These are phyloP conservation scores for Polytolypa hystricis DNA, from an alignment of 2,329 filamentous ascomycete genomes.

Conservation along the genomic window DNA sequence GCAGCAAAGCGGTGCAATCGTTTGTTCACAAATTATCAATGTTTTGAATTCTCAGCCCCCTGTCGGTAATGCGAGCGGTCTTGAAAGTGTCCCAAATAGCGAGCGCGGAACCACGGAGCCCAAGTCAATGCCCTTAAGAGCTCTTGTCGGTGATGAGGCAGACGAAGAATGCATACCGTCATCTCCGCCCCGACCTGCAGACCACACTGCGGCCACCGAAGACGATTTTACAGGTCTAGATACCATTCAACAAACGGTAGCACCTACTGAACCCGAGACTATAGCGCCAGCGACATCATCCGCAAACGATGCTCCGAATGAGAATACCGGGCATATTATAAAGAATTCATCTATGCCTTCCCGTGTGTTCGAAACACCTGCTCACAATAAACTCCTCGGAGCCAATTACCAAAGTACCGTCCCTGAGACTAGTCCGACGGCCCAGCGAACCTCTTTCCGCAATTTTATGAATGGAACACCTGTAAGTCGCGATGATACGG, in stretches of 20 bases:
- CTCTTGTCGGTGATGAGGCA: neutral
- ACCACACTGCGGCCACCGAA: neutral
- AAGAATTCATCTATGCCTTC: slow-evolving; percentile 30
- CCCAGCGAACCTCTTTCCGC: slow-evolving; percentile 8
- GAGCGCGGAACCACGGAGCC: neutral
- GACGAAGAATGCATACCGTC: neutral
- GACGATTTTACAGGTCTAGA: no score
- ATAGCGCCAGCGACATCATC: neutral
- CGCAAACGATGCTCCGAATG: neutral
- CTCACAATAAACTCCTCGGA: slow-evolving; percentile 15
- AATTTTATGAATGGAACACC: neutral
- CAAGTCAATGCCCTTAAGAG: neutral
- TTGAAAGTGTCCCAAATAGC: neutral
- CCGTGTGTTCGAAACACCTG: slow-evolving; percentile 30
- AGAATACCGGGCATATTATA: neutral
- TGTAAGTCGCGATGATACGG: slow-evolving; percentile 13
- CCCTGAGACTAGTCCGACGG: slow-evolving; percentile 28
- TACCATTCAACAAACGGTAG: no score
- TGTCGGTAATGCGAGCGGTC: neutral
- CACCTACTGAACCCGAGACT: no score
- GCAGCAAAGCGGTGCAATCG: no score
- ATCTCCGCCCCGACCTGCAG: no score
- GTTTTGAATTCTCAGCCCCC: slow-evolving; percentile 9
- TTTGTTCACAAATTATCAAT: slow-evolving; percentile 4
- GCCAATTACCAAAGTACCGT: slow-evolving; percentile 17